Conservation (phyloP, 2,329 filamentous ascomycete genomes). For the Didymella pinodella region DNA sequence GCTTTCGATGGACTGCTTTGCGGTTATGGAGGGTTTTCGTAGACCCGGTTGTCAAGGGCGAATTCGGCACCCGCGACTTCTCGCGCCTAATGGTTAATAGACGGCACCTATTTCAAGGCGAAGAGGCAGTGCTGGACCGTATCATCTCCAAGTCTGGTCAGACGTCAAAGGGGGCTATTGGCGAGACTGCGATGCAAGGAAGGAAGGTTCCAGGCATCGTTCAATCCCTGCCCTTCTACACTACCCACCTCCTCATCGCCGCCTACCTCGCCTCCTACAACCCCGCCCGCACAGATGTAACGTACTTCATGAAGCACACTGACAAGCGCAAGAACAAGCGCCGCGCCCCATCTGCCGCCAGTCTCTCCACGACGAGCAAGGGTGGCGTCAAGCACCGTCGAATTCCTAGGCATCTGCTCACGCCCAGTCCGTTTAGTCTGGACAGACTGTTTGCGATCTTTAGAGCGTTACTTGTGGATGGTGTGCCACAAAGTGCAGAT, state of each 20-base stretch:
- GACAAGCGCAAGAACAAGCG: conserved; percentile 58
- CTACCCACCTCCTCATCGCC: conserved; percentile 76
- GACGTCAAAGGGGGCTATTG: not conserved
- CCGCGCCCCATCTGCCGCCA: conserved; percentile 35
- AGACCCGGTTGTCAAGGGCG: conserved; percentile 76
- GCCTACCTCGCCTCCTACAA: conserved; percentile 86
- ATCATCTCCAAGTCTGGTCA: conserved; percentile 51
- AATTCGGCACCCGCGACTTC: conserved; percentile 80
- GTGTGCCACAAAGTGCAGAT: conserved; percentile 56
- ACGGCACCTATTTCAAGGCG: conserved; percentile 74
- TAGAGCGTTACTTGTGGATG: conserved; percentile 65
- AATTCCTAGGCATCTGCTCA: conserved; percentile 78
- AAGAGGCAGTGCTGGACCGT: conserved; percentile 71
- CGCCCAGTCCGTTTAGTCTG: conserved; percentile 77
- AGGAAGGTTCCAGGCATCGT: conserved; percentile 33
- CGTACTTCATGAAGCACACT: conserved; percentile 77
- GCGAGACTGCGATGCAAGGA: conserved; percentile 3
- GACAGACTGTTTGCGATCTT: conserved; percentile 83
- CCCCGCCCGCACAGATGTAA: conserved; percentile 73
- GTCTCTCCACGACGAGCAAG: conserved; percentile 30
- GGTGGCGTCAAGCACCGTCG: conserved; percentile 65
- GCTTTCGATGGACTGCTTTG: conserved; percentile 73
- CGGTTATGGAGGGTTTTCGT: conserved; percentile 88
- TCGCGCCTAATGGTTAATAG: conserved; percentile 79
- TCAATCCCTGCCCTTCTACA: conserved; percentile 71